Conservation (phyloP, 2,329 filamentous ascomycete species). For the Talaromyces albobiverticillius region DNA sequence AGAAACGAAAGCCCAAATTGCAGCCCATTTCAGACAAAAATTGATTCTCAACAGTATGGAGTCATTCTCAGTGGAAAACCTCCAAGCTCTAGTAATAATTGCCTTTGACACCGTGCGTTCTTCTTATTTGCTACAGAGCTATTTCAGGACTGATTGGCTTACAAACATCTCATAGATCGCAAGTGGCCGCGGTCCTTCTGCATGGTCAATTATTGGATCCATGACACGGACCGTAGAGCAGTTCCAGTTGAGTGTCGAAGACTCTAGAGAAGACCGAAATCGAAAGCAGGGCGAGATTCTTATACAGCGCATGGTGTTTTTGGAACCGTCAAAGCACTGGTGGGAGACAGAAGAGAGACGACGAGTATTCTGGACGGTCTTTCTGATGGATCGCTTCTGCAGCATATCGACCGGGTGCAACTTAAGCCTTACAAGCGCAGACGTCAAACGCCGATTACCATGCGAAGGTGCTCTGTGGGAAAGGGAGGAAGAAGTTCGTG, state of each 20-base stretch:
- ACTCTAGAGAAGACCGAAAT: slow-evolving; percentile 27
- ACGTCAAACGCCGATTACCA: slow-evolving; percentile 33
- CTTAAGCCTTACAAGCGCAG: slow-evolving; percentile 30
- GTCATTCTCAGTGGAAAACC: slow-evolving; percentile 31
- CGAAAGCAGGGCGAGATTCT: slow-evolving; percentile 20
- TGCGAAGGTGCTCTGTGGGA: slow-evolving; percentile 35
- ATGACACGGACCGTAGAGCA: slow-evolving; percentile 36
- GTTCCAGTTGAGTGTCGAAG: slow-evolving; percentile 29
- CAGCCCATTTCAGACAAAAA: slow-evolving; percentile 19
- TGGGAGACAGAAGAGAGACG: slow-evolving; percentile 33
- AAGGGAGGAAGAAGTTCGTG: slow-evolving; percentile 22
- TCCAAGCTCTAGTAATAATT: slow-evolving; percentile 35
- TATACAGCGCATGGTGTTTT: slow-evolving; percentile 24
- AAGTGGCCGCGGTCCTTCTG: slow-evolving; percentile 30
- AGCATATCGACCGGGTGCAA: slow-evolving; percentile 37
- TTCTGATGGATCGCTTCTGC: slow-evolving; percentile 37
- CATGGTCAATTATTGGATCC: slow-evolving; percentile 34
- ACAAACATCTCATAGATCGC: slow-evolving; percentile 24
- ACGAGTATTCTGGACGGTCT: slow-evolving; percentile 39
- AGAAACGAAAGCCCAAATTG: slow-evolving; percentile 12
- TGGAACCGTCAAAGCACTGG: slow-evolving; percentile 30
- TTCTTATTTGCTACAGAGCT: too few species aligned
- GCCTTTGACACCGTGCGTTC: slow-evolving; percentile 30
- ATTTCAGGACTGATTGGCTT: neutral
- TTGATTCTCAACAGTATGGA: slow-evolving; percentile 33